Evolutionary conservation across 495 filamentous ascomycete genomes (phyloP).

Genomic region (Neurospora sp.): DNA sequence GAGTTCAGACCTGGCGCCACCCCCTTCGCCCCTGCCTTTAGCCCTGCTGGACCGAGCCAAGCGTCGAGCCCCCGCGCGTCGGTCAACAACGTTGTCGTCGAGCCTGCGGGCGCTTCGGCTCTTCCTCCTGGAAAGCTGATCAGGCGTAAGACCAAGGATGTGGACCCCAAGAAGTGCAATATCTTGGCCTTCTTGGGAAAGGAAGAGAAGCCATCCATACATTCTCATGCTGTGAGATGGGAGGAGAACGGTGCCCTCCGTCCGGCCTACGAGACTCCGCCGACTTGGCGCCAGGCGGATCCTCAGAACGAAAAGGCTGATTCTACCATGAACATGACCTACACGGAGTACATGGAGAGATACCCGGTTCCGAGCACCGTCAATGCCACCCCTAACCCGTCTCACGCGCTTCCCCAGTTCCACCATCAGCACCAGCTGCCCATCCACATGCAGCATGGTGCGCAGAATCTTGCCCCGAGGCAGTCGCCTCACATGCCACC

Average conservation of each 20-base stretch:
- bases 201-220: conserved; percentile 47
- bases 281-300: conserved; percentile 60
- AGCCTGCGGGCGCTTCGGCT: conserved; percentile 20
- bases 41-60: conserved; percentile 54
- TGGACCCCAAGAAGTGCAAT: conserved; percentile 42
- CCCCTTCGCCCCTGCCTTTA: conserved; percentile 60
- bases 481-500: conserved; percentile 57
- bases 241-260: conserved; percentile 65
- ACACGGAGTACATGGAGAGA: conserved; percentile 67
- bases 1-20: conserved; percentile 73
- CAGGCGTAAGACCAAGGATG: conserved; percentile 51
- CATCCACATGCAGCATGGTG: conserved; percentile 48
- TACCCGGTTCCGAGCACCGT: conserved; percentile 40
- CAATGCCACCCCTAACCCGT: conserved; percentile 58
- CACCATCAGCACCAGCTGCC: conserved; percentile 71
- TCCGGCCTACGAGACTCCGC: conserved; percentile 65
- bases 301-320: conserved; percentile 53
- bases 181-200: conserved; percentile 60
- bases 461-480: conserved; percentile 33
- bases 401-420: conserved; percentile 45
- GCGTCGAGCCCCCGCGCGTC: conserved; percentile 56
- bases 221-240: conserved; percentile 49
- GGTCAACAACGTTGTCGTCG: conserved; percentile 33
- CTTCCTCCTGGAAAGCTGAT: conserved; percentile 38
- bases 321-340: conserved; percentile 48